These are phyloP conservation scores for Sugiyamaella grinbergsii DNA, from an alignment of 1,139 yeast species.

Conservation along the genomic window DNA sequence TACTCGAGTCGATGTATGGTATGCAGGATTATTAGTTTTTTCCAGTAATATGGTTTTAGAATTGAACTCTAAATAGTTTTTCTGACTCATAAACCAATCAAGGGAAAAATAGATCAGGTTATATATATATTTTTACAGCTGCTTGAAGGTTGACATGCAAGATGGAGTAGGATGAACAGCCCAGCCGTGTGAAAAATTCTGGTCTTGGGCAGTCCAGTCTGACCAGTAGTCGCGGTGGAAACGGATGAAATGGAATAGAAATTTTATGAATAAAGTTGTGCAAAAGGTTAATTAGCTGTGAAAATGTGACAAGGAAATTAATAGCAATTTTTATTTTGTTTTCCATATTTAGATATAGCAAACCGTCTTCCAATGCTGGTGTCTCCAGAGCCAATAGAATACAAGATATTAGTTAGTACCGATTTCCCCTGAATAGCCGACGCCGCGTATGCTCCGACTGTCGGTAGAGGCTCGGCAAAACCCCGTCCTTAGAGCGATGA, in stretches of 20 bases:
- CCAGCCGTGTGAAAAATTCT: not conserved
- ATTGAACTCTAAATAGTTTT: not conserved
- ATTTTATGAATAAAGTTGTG: not conserved
- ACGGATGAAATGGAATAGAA: too few relatives aligned
- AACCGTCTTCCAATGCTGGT: too few relatives aligned
- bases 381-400: conserved; percentile 3
- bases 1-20: too few relatives aligned
- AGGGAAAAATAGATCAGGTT: not conserved
- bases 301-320: too few relatives aligned
- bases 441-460: not conserved
- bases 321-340: too few relatives aligned
- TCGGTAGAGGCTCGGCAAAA: not conserved
- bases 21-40: too few relatives aligned
- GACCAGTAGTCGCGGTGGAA: too few relatives aligned
- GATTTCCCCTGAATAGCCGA: conserved; percentile 5
- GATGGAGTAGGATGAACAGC: not conserved
- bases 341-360: too few relatives aligned
- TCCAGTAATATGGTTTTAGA: not conserved
- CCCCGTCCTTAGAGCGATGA: too few relatives aligned
- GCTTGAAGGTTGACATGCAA: not conserved
- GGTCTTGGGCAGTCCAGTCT: too few relatives aligned
- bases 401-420: not conserved
- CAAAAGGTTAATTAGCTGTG: not conserved
- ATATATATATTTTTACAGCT: not conserved
- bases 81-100: not conserved